phyloP scores from a whole-genome alignment of 768 basidiomycete species.

The Psilocybe subaeruginosa region DNA sequence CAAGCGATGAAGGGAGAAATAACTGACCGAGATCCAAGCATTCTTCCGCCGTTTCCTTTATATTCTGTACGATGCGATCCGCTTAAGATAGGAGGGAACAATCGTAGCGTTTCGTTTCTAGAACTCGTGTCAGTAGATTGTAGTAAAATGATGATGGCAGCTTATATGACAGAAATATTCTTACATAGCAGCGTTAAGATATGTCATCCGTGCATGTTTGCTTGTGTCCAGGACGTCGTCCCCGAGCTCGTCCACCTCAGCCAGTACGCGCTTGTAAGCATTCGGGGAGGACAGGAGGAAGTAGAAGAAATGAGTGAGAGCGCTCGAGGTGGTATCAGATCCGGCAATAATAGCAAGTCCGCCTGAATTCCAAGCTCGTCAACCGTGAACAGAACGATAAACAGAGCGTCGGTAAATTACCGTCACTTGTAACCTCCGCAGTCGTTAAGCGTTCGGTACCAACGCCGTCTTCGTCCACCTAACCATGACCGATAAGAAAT shows the following conservation, averaged over 20 bases:
- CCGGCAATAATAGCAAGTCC: constrained; percentile 32
- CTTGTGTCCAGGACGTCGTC: constrained; percentile 23
- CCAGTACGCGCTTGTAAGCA: constrained; percentile 28
- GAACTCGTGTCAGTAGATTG: constrained; percentile 14
- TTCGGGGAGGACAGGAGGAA: constrained; percentile 28
- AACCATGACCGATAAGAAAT: background rate
- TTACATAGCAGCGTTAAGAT: constrained; percentile 37
- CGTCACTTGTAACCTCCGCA: constrained; percentile 40
- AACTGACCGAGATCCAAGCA: constrained; percentile 30
- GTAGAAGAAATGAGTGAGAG: constrained; percentile 29
- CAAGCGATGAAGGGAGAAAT: background rate
- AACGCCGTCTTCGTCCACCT: constrained; percentile 45
- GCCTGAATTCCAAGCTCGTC: constrained; percentile 5
- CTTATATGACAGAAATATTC: constrained; percentile 7
- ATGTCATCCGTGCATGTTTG: constrained; percentile 30
- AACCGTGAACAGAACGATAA: background rate
- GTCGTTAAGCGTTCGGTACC: constrained; percentile 32
- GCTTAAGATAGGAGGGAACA: constrained; percentile 37
- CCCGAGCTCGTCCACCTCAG: constrained; percentile 28
- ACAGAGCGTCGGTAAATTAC: constrained; percentile 17
- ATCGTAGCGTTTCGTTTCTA: constrained; percentile 35
- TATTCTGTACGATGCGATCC: constrained; percentile 35
- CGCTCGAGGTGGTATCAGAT: constrained; percentile 32
- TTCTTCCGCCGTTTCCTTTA: constrained; percentile 31
- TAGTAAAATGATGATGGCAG: background rate